phyloP scores from a whole-genome alignment of 345 rosid genomes.

The Lepidium africanum region DNA sequence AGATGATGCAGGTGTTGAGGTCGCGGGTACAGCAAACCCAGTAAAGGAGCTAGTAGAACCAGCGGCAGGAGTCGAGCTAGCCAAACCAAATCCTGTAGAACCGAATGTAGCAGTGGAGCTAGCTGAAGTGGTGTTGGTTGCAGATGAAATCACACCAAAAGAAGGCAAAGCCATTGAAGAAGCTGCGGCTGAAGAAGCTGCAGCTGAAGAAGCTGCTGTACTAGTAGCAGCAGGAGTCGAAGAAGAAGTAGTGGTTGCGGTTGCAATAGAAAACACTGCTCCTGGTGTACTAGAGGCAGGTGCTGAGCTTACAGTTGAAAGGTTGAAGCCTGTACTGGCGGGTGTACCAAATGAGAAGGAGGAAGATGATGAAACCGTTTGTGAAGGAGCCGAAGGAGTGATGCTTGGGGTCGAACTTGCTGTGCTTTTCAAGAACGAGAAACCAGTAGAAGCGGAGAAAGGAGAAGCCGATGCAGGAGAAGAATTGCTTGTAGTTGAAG shows the following conservation, averaged over 20 bases:
- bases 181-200: constrained; percentile 41
- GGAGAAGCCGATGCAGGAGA: constrained; percentile 28
- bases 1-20: constrained; percentile 41
- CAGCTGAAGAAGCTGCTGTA: constrained; percentile 34
- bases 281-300: constrained; percentile 27
- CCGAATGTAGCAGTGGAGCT: constrained; percentile 24
- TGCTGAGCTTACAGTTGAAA: constrained; percentile 34
- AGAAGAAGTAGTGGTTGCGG: constrained; percentile 39
- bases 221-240: constrained; percentile 39
- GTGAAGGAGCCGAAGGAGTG: constrained; percentile 31
- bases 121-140: constrained; percentile 23
- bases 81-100: constrained; percentile 45
- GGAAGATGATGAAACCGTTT: constrained; percentile 19
- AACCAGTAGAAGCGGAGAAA: constrained; percentile 38
- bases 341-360: constrained; percentile 44
- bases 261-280: constrained; percentile 49
- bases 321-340: constrained; percentile 35
- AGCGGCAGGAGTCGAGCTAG: constrained; percentile 37
- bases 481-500: constrained; percentile 27
- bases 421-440: constrained; percentile 34
- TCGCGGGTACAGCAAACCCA: constrained; percentile 52
- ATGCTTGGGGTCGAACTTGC: constrained; percentile 15
- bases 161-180: constrained; percentile 40
- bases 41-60: constrained; percentile 49
- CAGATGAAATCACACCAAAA: constrained; percentile 32